Percentiles rank a stretch among this genome's conserved stretches.
phyloP scores from a whole-genome alignment of 768 basidiomycete genomes.

The Boletus insuetus region DNA sequence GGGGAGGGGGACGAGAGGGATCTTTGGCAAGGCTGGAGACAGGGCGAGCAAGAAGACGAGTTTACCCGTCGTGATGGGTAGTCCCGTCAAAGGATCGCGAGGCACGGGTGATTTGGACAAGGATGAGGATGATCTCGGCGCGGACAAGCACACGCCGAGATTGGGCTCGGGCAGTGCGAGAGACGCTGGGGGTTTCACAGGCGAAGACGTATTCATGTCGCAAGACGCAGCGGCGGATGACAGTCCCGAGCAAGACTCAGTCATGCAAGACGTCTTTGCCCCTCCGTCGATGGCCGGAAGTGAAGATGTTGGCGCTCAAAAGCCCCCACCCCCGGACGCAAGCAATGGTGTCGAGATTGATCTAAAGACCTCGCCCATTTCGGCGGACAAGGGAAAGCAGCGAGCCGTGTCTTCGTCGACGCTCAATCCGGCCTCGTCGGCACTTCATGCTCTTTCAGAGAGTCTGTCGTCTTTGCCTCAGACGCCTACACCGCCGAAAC shows the following conservation, averaged over 20 bases:
- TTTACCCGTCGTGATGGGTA: constrained; percentile 43
- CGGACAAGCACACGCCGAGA: not conserved
- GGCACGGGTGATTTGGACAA: not conserved
- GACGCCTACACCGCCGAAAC: constrained; percentile 33
- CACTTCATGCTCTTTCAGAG: constrained; percentile 59
- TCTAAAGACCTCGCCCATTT: constrained; percentile 12
- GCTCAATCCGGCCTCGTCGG: constrained; percentile 34
- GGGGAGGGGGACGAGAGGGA: constrained; percentile 14
- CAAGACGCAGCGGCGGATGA: not conserved
- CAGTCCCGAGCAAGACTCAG: not conserved
- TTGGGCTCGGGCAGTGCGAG: not conserved
- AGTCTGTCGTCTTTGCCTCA: constrained; percentile 54
- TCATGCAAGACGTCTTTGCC: not conserved
- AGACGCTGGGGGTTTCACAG: not conserved
- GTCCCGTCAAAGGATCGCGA: constrained; percentile 42
- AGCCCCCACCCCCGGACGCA: constrained; percentile 2
- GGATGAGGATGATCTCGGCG: not conserved
- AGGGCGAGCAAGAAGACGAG: constrained; percentile 44
- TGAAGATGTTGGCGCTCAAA: constrained; percentile 13
- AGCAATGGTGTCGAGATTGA: constrained; percentile 10
- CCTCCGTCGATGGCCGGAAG: constrained; percentile 8
- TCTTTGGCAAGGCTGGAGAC: constrained; percentile 23
- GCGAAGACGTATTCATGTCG: constrained; percentile 7
- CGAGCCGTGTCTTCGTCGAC: constrained; percentile 13
- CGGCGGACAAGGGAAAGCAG: constrained; percentile 24